phyloP scores from a whole-genome alignment of 225 moss, liverwort and hornwort genomes.

The Neckera pumila region DNA sequence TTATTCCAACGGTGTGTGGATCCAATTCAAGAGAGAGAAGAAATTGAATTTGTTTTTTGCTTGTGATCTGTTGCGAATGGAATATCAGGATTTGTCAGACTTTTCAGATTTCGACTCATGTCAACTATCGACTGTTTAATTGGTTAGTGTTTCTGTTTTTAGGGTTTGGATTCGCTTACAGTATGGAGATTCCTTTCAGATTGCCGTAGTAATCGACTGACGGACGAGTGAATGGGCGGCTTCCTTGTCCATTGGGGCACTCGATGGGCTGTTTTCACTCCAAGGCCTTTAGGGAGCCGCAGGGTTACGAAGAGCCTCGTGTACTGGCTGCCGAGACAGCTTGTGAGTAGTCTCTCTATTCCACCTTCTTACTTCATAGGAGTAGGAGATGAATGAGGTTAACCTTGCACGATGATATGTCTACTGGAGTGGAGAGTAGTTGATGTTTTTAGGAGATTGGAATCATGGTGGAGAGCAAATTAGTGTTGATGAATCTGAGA shows the following conservation, averaged over 20 bases:
- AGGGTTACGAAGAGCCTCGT: slow-evolving; percentile 67
- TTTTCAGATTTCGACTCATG: not conserved
- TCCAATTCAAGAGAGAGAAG: not conserved
- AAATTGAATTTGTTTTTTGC: not conserved
- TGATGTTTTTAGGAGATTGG: not conserved
- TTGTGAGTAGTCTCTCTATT: slow-evolving; percentile 38
- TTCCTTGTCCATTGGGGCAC: not conserved
- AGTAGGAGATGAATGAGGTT: not conserved
- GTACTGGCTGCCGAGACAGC: slow-evolving; percentile 66
- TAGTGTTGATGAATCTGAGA: not conserved
- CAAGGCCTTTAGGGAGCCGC: slow-evolving; percentile 36
- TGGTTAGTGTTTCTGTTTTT: not conserved
- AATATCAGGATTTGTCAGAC: not conserved
- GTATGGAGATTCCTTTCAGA: not conserved
- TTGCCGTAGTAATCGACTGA: not conserved
- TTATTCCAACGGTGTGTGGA: not conserved
- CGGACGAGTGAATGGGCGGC: not conserved
- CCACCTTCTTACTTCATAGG: not conserved
- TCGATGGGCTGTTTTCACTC: slow-evolving; percentile 83
- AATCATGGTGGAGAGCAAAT: not conserved
- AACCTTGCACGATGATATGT: not conserved
- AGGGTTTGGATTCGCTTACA: not conserved
- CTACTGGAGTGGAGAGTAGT: not conserved
- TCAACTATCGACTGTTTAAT: not conserved
- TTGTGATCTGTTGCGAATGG: not conserved